phyloP scores from a whole-genome alignment of 345 rosid species.

The Rhodamnia argentea region DNA sequence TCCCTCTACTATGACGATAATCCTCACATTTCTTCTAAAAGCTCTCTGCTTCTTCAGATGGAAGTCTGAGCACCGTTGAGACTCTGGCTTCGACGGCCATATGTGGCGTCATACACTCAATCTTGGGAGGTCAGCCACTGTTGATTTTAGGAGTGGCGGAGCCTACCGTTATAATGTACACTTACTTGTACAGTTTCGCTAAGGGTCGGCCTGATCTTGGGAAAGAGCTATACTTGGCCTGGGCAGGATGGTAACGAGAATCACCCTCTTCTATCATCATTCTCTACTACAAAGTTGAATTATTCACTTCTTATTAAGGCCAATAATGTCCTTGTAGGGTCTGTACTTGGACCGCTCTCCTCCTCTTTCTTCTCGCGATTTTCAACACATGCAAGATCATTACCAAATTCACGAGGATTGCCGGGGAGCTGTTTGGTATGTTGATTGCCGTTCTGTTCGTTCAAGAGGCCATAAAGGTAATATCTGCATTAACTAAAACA shows the following conservation, averaged over 20 bases:
- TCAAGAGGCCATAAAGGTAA: slow-evolving; percentile 26
- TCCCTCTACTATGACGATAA: background rate
- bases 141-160: slow-evolving; percentile 33
- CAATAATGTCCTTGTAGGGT: slow-evolving; percentile 12
- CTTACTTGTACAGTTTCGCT: slow-evolving; percentile 21
- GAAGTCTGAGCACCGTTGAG: slow-evolving; percentile 49
- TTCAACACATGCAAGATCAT: slow-evolving; percentile 26
- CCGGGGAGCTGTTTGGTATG: slow-evolving; percentile 31
- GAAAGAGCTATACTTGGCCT: slow-evolving; percentile 18
- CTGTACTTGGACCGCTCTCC: slow-evolving; percentile 26
- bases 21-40: background rate
- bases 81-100: slow-evolving; percentile 54
- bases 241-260: slow-evolving; percentile 29
- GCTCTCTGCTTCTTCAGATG: slow-evolving; percentile 20
- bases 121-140: slow-evolving; percentile 40
- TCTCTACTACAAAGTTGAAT: background rate
- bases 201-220: slow-evolving; percentile 13
- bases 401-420: slow-evolving; percentile 24
- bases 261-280: background rate
- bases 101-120: slow-evolving; percentile 48
- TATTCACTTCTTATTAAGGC: background rate
- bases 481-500: background rate
- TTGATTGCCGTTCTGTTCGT: slow-evolving; percentile 28
- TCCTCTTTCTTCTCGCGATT: slow-evolving; percentile 17
- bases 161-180: slow-evolving; percentile 31